Evolutionary conservation across 2,329 filamentous ascomycete genomes (phyloP), one percentile per base, ranked within the genome.

Genomic region (Sporothrix brunneoviolacea): DNA sequence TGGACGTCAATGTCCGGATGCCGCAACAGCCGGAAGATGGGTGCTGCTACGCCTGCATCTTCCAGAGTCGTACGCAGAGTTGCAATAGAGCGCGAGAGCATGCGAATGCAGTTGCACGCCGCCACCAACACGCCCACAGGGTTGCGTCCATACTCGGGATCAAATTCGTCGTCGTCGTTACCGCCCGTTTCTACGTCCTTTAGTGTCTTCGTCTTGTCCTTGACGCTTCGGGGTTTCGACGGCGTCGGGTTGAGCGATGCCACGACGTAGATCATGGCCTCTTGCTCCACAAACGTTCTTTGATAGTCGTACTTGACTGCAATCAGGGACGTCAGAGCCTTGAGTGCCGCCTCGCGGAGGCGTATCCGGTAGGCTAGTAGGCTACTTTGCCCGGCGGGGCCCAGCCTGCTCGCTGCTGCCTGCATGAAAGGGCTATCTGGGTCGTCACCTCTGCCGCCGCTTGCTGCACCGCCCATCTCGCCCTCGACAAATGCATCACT

Each of bases 21-120:
- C 51, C 76, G 81, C 56, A 97, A 74, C 40, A 96, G 80, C 27
- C 75, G 73, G 58, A 91, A 85, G 8, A 95, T 71, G 4, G 91
- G 91, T 57, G 82, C 77, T 2, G 86, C 84, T 45, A 95, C 84
- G 6, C 83, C 86, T 53, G 88, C 82, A 66, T 98, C 93, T 52
- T 95, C 88, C 41, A 98, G 71, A 45, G 85, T 86, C 3, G 93
- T 97, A 44, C 93, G 76, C 16, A 97, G 70, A 38, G 91, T 83
- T 63, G 81, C 87, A 19, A 95, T 84, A 1, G 90, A 95, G 37
- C 93, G 81, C 3, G 89, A 88, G 42, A 97, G 73, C 64, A 90
- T 87, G 55, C 88, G 79, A 24, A 90, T 79, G 22, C 87, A 83
- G 61, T 88, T 84, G 62, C 91, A 96, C 1, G 89, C 91, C 18